phyloP scores from a whole-genome alignment of 805 yeast species.

The Metschnikowia reukaufii region DNA sequence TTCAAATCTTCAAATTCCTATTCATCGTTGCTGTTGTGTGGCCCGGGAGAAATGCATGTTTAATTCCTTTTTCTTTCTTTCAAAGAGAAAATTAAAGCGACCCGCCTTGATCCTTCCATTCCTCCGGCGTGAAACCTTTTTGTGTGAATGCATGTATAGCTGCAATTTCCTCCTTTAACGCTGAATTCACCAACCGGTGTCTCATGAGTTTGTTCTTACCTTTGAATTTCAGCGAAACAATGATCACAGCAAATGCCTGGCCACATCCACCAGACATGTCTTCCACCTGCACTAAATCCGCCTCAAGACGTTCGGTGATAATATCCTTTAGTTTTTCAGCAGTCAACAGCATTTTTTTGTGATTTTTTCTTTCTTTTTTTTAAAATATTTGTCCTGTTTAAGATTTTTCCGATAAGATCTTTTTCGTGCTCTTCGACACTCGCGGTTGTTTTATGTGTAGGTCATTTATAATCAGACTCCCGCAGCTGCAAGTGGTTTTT shows the following conservation, averaged over 20 bases:
- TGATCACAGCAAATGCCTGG: conserved; percentile 91
- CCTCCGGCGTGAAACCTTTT: conserved; percentile 82
- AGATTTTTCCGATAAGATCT: conserved; percentile 12
- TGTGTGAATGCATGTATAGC: conserved; percentile 94
- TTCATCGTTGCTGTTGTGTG: no score
- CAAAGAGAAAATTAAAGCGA: background rate
- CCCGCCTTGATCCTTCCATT: conserved; percentile 60
- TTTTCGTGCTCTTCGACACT: background rate
- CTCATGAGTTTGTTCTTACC: conserved; percentile 85
- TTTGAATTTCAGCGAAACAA: conserved; percentile 67
- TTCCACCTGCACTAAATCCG: conserved; percentile 66
- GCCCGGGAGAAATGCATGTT: no score
- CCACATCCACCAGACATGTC: conserved; percentile 93
- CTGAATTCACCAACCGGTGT: conserved; percentile 79
- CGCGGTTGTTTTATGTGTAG: background rate
- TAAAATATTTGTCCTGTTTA: no score
- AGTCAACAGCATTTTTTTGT: conserved; percentile 32
- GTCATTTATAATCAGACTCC: background rate
- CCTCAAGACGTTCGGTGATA: conserved; percentile 57
- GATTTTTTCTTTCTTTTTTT: no score
- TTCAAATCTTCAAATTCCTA: no score
- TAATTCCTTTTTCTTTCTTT: background rate
- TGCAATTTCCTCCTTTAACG: conserved; percentile 81
- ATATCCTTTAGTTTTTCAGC: conserved; percentile 44
- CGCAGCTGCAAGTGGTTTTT: background rate